Conservation (phyloP, 352 stramenopile species). For the Hyphochytrium catenoides region DNA sequence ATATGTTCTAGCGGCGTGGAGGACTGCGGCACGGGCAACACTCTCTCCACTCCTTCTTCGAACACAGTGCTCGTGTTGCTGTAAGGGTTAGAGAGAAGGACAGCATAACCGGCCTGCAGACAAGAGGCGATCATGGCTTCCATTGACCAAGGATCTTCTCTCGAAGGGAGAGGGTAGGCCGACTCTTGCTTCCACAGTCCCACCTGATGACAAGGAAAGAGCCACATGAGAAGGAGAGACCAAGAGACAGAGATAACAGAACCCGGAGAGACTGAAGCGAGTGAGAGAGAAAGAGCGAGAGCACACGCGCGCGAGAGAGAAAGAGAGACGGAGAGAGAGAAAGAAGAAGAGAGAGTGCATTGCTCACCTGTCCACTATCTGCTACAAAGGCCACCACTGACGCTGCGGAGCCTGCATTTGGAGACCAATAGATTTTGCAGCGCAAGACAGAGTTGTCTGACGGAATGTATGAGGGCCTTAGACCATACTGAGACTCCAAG, state of each 20-base stretch:
- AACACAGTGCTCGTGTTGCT: slow-evolving; percentile 61
- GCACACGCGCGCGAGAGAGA: no score
- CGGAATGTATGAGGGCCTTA: slow-evolving; percentile 5
- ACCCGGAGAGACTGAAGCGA: no score
- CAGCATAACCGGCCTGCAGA: slow-evolving; percentile 57
- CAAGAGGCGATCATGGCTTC: slow-evolving; percentile 47
- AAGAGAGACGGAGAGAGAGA: no score
- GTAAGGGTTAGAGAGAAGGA: slow-evolving; percentile 63
- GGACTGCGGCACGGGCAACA: slow-evolving; percentile 53
- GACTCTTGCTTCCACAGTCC: slow-evolving; percentile 54
- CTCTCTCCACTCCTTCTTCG: slow-evolving; percentile 57
- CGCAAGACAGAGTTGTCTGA: slow-evolving; percentile 1
- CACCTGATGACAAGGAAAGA: slow-evolving; percentile 37
- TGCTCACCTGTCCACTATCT: slow-evolving; percentile 9
- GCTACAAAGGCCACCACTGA: slow-evolving; percentile 4
- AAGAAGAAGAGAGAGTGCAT: slow-evolving; percentile 63
- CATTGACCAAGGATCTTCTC: slow-evolving; percentile 66
- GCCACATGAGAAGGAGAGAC: no score
- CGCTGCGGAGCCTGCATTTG: slow-evolving; percentile 1
- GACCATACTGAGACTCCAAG: slow-evolving; percentile 1
- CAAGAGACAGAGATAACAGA: no score
- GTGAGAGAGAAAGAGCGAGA: slow-evolving; percentile 39
- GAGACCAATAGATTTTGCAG: slow-evolving; percentile 6
- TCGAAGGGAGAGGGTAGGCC: slow-evolving; percentile 20
- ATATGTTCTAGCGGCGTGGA: slow-evolving; percentile 53